phyloP scores from a whole-genome alignment of 805 yeast genomes.

The Saturnispora silvae region DNA sequence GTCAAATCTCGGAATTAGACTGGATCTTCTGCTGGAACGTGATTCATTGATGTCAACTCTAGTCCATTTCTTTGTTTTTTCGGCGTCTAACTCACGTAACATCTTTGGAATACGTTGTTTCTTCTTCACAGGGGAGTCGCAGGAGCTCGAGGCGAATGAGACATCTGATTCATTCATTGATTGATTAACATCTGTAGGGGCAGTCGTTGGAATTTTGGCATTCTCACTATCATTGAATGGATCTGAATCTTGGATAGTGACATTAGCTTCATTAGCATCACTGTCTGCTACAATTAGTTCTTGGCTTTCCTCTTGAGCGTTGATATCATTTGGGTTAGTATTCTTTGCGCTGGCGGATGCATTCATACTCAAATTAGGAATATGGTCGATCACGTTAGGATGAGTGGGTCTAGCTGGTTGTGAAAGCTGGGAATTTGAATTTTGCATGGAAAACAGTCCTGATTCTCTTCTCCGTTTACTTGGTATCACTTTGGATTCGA shows the following conservation, averaged over 20 bases:
- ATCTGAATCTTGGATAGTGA: neutral
- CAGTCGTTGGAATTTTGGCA: no score
- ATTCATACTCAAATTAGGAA: constrained; percentile 3
- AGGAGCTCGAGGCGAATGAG: no score
- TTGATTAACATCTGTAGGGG: no score
- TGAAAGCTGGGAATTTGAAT: no score
- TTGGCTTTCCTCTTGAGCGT: no score
- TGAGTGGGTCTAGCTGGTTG: neutral
- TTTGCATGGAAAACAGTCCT: constrained; percentile 8
- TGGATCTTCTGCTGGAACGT: constrained; percentile 36
- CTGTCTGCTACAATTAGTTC: neutral
- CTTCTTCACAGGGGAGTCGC: constrained; percentile 14
- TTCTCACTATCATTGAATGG: neutral
- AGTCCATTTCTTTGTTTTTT: constrained; percentile 14
- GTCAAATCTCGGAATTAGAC: constrained; percentile 61
- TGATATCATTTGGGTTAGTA: neutral
- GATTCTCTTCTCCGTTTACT: constrained; percentile 7
- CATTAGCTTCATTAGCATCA: neutral
- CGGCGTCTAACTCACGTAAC: constrained; percentile 30
- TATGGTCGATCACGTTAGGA: neutral
- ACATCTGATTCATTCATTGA: no score
- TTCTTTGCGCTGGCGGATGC: neutral
- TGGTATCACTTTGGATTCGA: constrained; percentile 8
- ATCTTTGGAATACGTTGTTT: constrained; percentile 21
- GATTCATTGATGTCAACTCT: constrained; percentile 1